phyloP scores from a whole-genome alignment of 2,329 filamentous ascomycete species.

The Sporothrix luriei region DNA sequence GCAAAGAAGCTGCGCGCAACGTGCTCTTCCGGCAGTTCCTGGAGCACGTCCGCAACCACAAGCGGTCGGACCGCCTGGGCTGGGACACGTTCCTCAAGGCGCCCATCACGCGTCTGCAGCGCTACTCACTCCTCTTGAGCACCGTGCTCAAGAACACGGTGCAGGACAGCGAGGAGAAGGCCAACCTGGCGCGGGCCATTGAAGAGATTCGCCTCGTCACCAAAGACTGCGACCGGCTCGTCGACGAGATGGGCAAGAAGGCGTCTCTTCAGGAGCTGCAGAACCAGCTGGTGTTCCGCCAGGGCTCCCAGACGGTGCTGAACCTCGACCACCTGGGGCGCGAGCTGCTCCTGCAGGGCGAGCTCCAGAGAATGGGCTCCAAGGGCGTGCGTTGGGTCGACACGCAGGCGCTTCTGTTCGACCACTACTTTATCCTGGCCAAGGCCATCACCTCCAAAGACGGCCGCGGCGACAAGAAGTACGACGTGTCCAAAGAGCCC shows the following conservation, averaged over 20 bases:
- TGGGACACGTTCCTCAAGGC: conserved; percentile 95
- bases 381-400: conserved; percentile 93
- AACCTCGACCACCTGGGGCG: conserved; percentile 94
- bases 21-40: conserved; percentile 84
- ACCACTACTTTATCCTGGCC: conserved; percentile 92
- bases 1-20: conserved; percentile 82
- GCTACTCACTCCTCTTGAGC: conserved; percentile 80
- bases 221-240: conserved; percentile 85
- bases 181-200: conserved; percentile 79
- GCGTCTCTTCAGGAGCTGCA: conserved; percentile 84
- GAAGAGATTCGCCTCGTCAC: conserved; percentile 90
- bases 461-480: conserved; percentile 76
- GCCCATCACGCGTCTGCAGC: conserved; percentile 88
- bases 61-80: conserved; percentile 77
- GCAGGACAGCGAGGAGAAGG: conserved; percentile 85
- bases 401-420: conserved; percentile 89
- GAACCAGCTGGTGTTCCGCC: conserved; percentile 79
- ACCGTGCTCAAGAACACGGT: conserved; percentile 83
- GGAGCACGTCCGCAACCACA: conserved; percentile 75
- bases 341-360: conserved; percentile 84
- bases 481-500: conserved; percentile 91
- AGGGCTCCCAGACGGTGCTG: conserved; percentile 84
- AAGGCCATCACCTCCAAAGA: conserved; percentile 75
- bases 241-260: conserved; percentile 89
- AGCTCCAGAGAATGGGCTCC: conserved; percentile 83